A percentile compares a stretch with the other conserved stretches of the same genome.
Evolutionary conservation across 768 basidiomycete genomes (phyloP).

Genomic region (Termitomyces sp.): DNA sequence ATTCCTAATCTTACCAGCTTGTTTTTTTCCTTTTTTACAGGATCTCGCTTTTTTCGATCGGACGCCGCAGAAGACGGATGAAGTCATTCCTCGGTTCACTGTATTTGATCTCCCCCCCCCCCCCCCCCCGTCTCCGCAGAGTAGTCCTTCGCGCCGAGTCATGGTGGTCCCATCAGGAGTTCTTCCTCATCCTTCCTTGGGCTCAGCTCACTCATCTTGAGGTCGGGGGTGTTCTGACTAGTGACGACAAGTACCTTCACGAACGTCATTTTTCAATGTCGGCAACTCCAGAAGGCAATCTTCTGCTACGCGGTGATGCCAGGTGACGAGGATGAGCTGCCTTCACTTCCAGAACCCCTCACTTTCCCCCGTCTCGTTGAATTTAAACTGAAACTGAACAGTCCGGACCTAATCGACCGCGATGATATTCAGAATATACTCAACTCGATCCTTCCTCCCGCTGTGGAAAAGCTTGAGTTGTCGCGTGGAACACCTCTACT

Average conservation of each 20-base stretch:
- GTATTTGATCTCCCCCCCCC: background rate
- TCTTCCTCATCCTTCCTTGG: slow-evolving; percentile 1
- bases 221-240: background rate
- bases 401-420: background rate
- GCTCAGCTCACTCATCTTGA: background rate
- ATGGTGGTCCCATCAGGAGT: background rate
- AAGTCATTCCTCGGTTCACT: background rate
- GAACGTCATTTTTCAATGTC: background rate
- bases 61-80: background rate
- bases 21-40: background rate
- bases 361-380: background rate
- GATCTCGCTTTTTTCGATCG: background rate
- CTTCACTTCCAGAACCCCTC: background rate
- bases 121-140: too few species aligned
- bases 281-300: background rate
- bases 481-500: background rate
- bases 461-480: background rate
- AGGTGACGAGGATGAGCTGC: background rate
- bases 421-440: background rate
- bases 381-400: background rate
- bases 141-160: background rate
- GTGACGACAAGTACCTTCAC: background rate
- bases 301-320: background rate
- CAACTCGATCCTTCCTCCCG: background rate
- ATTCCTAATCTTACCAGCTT: background rate